phyloP scores from a whole-genome alignment of 2,329 filamentous ascomycete species.

The Cladophialophora yegresii region DNA sequence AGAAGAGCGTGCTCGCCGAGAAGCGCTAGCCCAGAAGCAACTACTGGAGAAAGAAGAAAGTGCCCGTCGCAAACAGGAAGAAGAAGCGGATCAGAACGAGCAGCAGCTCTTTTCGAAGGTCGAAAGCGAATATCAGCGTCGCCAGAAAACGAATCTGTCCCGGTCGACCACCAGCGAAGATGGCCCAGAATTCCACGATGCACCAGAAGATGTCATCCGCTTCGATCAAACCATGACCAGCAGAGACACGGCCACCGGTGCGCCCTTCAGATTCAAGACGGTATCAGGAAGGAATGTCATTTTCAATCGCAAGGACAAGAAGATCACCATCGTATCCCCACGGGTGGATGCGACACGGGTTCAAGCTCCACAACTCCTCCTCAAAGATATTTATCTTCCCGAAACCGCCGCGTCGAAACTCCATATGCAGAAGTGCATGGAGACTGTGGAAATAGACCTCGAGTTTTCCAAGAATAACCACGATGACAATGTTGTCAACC shows the following conservation, averaged over 20 bases:
- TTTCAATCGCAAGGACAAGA: constrained; percentile 65
- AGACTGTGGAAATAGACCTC: constrained; percentile 73
- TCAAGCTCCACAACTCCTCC: constrained; percentile 63
- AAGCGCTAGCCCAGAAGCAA: constrained; percentile 25
- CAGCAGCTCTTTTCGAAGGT: constrained; percentile 31
- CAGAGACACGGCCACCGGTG: constrained; percentile 61
- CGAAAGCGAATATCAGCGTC: constrained; percentile 28
- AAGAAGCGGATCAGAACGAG: constrained; percentile 31
- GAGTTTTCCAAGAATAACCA: constrained; percentile 72
- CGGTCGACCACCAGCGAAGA: constrained; percentile 26
- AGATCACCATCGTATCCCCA: constrained; percentile 67
- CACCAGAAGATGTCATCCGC: constrained; percentile 38
- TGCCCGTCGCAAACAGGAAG: constrained; percentile 27
- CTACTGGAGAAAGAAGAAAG: constrained; percentile 24
- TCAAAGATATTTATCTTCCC: constrained; percentile 70
- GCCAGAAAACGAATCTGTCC: constrained; percentile 21
- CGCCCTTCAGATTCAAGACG: constrained; percentile 66
- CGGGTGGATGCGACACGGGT: constrained; percentile 62
- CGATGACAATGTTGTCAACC: constrained; percentile 74
- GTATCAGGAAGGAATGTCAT: constrained; percentile 70
- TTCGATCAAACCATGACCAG: constrained; percentile 55
- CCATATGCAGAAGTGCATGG: constrained; percentile 73
- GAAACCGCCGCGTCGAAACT: constrained; percentile 60
- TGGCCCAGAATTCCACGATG: constrained; percentile 27
- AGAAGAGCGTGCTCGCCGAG: constrained; percentile 32